phyloP scores from a whole-genome alignment of 768 basidiomycete species.

The Russula griseocarnosa region DNA sequence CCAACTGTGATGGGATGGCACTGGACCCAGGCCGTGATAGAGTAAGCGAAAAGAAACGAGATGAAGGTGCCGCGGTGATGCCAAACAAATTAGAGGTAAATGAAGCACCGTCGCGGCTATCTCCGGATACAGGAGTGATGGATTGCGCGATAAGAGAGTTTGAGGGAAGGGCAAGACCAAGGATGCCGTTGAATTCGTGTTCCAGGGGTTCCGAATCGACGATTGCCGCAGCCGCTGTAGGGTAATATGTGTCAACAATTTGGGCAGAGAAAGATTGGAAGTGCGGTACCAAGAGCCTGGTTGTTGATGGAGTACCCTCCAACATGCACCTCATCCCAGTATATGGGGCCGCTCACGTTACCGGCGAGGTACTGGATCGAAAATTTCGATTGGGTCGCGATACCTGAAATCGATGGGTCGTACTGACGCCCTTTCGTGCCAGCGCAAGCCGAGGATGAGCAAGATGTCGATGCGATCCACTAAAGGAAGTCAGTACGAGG shows the following conservation, averaged over 20 bases:
- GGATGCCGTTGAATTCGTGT: conserved; percentile 56
- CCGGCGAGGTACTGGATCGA: conserved; percentile 59
- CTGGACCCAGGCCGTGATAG: conserved; percentile 64
- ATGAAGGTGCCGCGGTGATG: conserved; percentile 59
- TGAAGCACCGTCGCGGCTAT: conserved; percentile 60
- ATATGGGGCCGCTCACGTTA: conserved; percentile 54
- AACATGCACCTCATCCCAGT: conserved; percentile 62
- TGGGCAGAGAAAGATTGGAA: background rate
- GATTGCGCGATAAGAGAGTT: conserved; percentile 59
- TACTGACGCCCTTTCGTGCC: conserved; percentile 49
- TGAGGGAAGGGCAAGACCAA: conserved; percentile 70
- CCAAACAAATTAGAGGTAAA: conserved; percentile 69
- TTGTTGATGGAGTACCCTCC: conserved; percentile 60
- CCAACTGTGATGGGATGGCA: conserved; percentile 54
- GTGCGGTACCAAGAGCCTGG: conserved; percentile 63
- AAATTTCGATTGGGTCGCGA: conserved; percentile 43
- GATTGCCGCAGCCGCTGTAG: conserved; percentile 52
- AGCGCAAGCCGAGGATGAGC: conserved; percentile 51
- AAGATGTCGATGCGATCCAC: conserved; percentile 74
- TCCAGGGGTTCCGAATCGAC: conserved; percentile 58
- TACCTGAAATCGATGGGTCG: conserved; percentile 47
- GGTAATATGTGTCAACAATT: background rate
- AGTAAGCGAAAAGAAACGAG: conserved; percentile 63
- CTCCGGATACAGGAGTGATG: conserved; percentile 47
- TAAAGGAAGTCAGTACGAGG: conserved; percentile 32